phyloP scores from a whole-genome alignment of 2,329 filamentous ascomycete species.

The Pezicula radicicola region DNA sequence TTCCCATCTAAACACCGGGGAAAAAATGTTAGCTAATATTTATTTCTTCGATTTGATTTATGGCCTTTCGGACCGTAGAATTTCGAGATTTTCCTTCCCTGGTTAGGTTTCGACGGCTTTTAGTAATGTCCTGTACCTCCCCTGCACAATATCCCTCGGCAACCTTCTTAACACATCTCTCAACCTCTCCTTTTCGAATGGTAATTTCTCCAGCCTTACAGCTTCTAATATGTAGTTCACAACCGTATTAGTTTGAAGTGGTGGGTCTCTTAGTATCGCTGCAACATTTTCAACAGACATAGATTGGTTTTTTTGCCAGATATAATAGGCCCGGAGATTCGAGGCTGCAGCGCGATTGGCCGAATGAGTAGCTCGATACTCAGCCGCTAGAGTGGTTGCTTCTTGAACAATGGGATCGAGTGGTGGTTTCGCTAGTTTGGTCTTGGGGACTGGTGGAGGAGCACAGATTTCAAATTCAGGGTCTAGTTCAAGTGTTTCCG shows the following conservation, averaged over 20 bases:
- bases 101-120: not conserved
- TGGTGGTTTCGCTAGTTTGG: conserved; percentile 49
- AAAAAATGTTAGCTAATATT: too few species aligned
- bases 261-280: conserved; percentile 54
- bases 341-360: conserved; percentile 17
- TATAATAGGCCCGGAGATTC: conserved; percentile 55
- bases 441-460: not conserved
- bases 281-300: conserved; percentile 49
- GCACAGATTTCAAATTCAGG: conserved; percentile 7
- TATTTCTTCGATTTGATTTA: too few species aligned
- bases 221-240: conserved; percentile 56
- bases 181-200: conserved; percentile 45
- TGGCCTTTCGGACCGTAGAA: too few species aligned
- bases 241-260: conserved; percentile 54
- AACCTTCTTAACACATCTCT: conserved; percentile 34
- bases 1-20: too few species aligned
- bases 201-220: conserved; percentile 47
- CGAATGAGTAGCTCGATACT: conserved; percentile 11
- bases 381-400: not conserved
- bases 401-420: conserved; percentile 12
- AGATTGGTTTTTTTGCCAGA: conserved; percentile 56
- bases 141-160: not conserved
- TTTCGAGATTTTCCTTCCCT: not conserved
- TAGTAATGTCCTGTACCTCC: not conserved
- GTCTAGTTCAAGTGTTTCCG: conserved; percentile 23